Percentiles rank a stretch among this genome's conserved stretches.
phyloP scores from a whole-genome alignment of 1,139 yeast species.

The Candida tetrigidarum region DNA sequence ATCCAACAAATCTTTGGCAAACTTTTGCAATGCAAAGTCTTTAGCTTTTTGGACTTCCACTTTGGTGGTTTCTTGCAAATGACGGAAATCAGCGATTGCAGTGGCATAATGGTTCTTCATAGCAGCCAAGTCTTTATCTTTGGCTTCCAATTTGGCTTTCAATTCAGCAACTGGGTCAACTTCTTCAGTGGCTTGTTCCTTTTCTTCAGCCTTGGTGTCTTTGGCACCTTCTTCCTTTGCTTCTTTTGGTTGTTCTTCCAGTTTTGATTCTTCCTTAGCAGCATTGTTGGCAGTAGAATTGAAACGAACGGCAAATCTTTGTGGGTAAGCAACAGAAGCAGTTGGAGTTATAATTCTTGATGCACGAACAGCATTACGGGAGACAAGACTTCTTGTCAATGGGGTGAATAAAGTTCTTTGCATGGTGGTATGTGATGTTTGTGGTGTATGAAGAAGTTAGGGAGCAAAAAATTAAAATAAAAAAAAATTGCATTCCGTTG shows the following conservation, averaged over 20 bases:
- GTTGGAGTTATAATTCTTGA: slow-evolving; percentile 24
- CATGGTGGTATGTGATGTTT: slow-evolving; percentile 21
- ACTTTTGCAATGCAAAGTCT: slow-evolving; percentile 91
- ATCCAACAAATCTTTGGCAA: slow-evolving; percentile 88
- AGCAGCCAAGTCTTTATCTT: slow-evolving; percentile 82
- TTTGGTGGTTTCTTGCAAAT: slow-evolving; percentile 88
- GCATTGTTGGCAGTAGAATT: slow-evolving; percentile 25
- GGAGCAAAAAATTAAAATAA: neutral
- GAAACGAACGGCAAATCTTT: slow-evolving; percentile 24
- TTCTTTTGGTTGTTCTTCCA: slow-evolving; percentile 11
- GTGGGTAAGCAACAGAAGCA: slow-evolving; percentile 16
- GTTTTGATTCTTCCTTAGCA: slow-evolving; percentile 14
- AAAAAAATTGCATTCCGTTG: neutral
- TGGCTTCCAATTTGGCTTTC: slow-evolving; percentile 59
- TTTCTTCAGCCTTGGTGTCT: slow-evolving; percentile 16
- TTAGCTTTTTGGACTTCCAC: slow-evolving; percentile 85
- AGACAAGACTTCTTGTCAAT: slow-evolving; percentile 28
- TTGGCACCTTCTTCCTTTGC: slow-evolving; percentile 9
- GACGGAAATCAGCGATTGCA: slow-evolving; percentile 91
- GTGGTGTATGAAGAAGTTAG: slow-evolving; percentile 1
- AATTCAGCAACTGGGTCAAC: slow-evolving; percentile 43
- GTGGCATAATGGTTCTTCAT: slow-evolving; percentile 83
- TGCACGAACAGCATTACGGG: slow-evolving; percentile 22
- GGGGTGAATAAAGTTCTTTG: slow-evolving; percentile 35
- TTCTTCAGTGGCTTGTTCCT: slow-evolving; percentile 21